phyloP scores from a whole-genome alignment of 345 rosid species.

The Syzygium oleosum region DNA sequence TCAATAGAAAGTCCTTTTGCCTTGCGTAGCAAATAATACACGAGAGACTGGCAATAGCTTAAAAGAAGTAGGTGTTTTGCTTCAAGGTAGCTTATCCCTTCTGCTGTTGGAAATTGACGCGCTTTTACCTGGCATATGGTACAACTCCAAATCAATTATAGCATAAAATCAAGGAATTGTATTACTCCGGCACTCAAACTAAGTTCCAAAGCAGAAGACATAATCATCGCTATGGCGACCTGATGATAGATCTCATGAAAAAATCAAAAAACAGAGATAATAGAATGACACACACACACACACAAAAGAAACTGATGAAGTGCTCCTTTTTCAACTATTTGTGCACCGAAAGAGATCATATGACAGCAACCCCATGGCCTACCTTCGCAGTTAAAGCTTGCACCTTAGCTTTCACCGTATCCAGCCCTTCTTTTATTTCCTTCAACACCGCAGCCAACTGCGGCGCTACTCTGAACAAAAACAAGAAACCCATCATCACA shows the following conservation, averaged over 20 bases:
- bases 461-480: slow-evolving; percentile 47
- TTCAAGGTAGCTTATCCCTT: slow-evolving; percentile 90
- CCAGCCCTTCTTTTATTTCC: slow-evolving; percentile 80
- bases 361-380: neutral
- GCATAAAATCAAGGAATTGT: neutral
- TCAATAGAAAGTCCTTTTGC: slow-evolving; percentile 73
- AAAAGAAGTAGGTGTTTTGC: slow-evolving; percentile 77
- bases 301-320: neutral
- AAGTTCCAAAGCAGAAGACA: neutral
- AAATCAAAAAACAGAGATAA: neutral
- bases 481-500: neutral
- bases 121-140: slow-evolving; percentile 53
- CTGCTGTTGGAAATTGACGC: slow-evolving; percentile 51
- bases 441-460: slow-evolving; percentile 50
- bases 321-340: neutral
- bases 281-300: neutral
- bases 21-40: slow-evolving; percentile 70
- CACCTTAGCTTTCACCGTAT: slow-evolving; percentile 59
- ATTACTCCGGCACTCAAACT: neutral
- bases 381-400: slow-evolving; percentile 76
- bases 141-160: neutral
- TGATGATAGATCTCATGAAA: neutral
- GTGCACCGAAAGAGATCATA: neutral
- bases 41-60: slow-evolving; percentile 77
- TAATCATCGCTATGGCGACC: neutral